Evolutionary conservation across 345 rosid species (phyloP).

Genomic region (Lenwebbia sp.): DNA sequence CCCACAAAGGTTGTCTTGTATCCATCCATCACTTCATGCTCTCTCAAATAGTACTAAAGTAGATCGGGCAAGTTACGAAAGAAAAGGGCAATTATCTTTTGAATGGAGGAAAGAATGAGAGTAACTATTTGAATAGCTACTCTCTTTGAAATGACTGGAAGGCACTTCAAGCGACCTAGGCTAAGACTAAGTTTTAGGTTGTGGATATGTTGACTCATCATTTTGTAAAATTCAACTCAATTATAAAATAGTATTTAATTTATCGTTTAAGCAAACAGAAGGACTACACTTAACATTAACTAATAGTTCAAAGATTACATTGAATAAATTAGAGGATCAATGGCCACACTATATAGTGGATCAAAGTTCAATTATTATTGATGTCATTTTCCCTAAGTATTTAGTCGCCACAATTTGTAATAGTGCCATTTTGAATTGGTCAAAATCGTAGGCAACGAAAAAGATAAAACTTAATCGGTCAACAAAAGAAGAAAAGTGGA

Average conservation of each 20-base stretch:
- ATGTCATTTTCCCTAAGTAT: not conserved
- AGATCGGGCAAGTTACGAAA: not conserved
- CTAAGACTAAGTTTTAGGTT: not conserved
- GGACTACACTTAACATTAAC: not conserved
- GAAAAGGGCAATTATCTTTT: not conserved
- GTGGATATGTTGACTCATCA: not conserved
- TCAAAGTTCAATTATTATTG: not conserved
- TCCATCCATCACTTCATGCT: not conserved
- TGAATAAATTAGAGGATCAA: not conserved
- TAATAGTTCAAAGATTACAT: not conserved
- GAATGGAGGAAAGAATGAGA: not conserved
- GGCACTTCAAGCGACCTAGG: not conserved
- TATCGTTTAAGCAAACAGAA: not conserved
- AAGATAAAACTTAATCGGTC: not conserved
- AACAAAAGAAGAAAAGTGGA: not conserved
- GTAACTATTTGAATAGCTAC: not conserved
- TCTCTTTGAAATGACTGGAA: not conserved
- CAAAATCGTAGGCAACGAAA: not conserved
- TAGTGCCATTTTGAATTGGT: not conserved
- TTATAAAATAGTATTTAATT: not conserved
- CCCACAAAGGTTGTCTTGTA: not conserved
- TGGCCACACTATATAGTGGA: not conserved
- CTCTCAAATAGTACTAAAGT: not conserved
- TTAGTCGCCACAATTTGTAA: not conserved
- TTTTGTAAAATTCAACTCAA: not conserved